Base-by-base conservation (phyloP, 352 stramenopile species). In the Detonula confervacea region DNA sequence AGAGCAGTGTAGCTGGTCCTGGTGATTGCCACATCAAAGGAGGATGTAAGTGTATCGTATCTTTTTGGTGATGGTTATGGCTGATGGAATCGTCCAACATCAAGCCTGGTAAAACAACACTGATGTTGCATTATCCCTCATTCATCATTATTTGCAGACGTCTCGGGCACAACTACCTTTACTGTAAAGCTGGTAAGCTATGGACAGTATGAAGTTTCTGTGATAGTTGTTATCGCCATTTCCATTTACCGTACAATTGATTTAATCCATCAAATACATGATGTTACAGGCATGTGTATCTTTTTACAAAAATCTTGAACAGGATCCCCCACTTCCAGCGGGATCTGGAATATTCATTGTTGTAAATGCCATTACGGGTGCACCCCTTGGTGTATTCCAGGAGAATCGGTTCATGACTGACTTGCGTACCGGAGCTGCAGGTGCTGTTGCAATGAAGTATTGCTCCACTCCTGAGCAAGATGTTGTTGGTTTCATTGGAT, bases 11-110 rank as follows among this genome's bases (percentile, higher is more conserved):
- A 12, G 91, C 91, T 62, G 92, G 92, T n/a, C 92, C 92, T 46
- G 92, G 92, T 49, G 92, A 96, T 80, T 96, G 92, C 82, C 92
- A 96, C 77, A 95, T 96, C 57, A 96, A 95, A 75, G 90, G 92
- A 42, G 92, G 92, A 59, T 96, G 94, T 71, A 37, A 71, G 62
- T 71, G 42, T n/a, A n/a, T n/a, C n/a, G n/a, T n/a, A n/a, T n/a
- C n/a, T n/a, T n/a, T n/a, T n/a, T n/a, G n/a, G n/a, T n/a, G n/a
- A n/a, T n/a, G n/a, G n/a, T n/a, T n/a, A n/a, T n/a, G n/a, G n/a
- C n/a, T n/a, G n/a, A n/a, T n/a, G n/a, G n/a, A n/a, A n/a, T n/a
- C n/a, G n/a, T n/a, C n/a, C n/a, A n/a, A n/a, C n/a, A n/a, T n/a
- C n/a, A n/a, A n/a, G n/a, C n/a, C n/a, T n/a, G n/a, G n/a, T n/a